Evolutionary conservation across 495 filamentous ascomycete species (phyloP).

Genomic region (Daldinia loculata): DNA sequence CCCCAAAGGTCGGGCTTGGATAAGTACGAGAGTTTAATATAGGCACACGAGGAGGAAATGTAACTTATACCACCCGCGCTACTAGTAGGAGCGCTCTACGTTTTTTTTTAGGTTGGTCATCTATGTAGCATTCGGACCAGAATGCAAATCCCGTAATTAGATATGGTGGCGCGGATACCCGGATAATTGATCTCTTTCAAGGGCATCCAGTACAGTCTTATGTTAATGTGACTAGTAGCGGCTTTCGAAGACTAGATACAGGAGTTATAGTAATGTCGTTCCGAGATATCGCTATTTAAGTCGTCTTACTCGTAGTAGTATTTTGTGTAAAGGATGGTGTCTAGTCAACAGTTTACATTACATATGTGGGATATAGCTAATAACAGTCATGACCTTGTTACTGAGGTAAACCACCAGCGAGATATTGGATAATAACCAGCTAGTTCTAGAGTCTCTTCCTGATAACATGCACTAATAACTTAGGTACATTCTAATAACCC

Average conservation of each 20-base stretch:
- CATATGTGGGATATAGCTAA: no score
- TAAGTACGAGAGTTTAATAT: conserved; percentile 84
- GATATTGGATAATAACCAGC: no score
- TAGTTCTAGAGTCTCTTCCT: no score
- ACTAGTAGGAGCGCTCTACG: background rate
- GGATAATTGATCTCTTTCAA: conserved; percentile 7
- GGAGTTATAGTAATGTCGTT: background rate
- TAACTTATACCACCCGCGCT: background rate
- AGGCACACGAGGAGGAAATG: conserved; percentile 5
- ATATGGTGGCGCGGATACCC: conserved; percentile 15
- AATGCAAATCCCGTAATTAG: conserved; percentile 8
- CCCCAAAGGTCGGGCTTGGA: conserved; percentile 69
- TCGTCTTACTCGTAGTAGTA: no score
- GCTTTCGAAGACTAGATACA: background rate
- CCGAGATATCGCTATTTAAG: background rate
- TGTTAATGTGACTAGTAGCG: background rate
- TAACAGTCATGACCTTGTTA: no score
- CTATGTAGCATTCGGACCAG: conserved; percentile 3
- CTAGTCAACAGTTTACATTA: background rate
- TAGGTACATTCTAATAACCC: no score
- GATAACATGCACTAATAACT: no score
- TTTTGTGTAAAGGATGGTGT: background rate
- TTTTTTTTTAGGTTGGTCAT: background rate
- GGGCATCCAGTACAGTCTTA: background rate
- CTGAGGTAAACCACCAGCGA: no score